Evolutionary conservation across 1,284 basidiomycete genomes (phyloP), one percentile per base, ranked within the genome.

Genomic region (Ganoderma lingzhi): DNA sequence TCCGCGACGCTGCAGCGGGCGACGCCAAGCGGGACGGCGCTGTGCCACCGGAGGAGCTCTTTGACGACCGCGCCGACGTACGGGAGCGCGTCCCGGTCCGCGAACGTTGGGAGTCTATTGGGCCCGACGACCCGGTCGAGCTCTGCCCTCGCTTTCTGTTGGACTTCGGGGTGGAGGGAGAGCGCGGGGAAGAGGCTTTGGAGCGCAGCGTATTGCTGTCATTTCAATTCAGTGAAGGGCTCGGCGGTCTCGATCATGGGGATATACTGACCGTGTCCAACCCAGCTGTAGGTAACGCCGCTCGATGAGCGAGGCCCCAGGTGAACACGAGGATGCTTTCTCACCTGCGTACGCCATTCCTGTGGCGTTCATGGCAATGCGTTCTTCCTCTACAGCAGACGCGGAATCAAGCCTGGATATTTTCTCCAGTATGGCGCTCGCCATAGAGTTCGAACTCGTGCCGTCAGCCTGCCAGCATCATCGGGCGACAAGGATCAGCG

Each of bases 1-100:
- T 78, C 76, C n/a, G 61, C 64, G 23, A 59, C 67, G 23, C 69
- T 48, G 2, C 60, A 45, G 48, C 74, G 78, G 3, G 70, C 17
- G 55, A 60, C 19, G 44, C 74, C 74, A 30, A 76, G 23, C 6
- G 75, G 75, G 1, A 48, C 37, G 6, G 72, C 68, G 17, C 62
- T 56, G 1, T 61, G 51, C 76, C 76, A 78, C 9, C 79, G 69
- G 32, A 75, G 23, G 4, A 73, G 42, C 56, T 80, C 79, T 62
- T 77, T 75, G 14, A 77, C 63, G 5, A 80, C 39, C 2, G 79
- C 77, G n/a, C 73, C 70, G 10, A 79, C 66, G 53, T 80, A 80
- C 6, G 76, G 78, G 1, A 80, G 73, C 3, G 65, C 55, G 0
- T 67, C 62, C 6, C 74, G 70, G 60, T 80, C 79, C 2, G 62